Base-by-base conservation (phyloP, 345 rosid species). In the Mallotus nudiflorus region DNA sequence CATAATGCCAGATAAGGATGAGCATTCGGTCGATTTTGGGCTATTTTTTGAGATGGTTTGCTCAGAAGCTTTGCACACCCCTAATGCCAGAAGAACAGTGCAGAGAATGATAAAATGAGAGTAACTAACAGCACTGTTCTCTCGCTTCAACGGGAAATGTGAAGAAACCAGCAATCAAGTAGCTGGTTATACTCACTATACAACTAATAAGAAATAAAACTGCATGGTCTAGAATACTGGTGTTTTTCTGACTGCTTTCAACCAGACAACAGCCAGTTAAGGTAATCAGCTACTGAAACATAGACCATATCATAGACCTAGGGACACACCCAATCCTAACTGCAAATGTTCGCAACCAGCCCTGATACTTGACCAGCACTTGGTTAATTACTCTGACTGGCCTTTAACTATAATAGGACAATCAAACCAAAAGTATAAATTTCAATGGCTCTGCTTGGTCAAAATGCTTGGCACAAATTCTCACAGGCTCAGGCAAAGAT, bases 41-140 rank as follows among this genome's bases (percentile, higher is more conserved):
- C n/a, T n/a, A n/a, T n/a, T n/a, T n/a, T n/a, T n/a, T n/a, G n/a
- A n/a, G n/a, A n/a, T n/a, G n/a, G n/a, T n/a, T n/a, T n/a, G n/a
- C n/a, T n/a, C n/a, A n/a, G n/a, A n/a, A n/a, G n/a, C n/a, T n/a
- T n/a, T n/a, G n/a, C n/a, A n/a, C n/a, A n/a, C n/a, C n/a, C n/a
- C n/a, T n/a, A n/a, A n/a, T n/a, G n/a, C n/a, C n/a, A n/a, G n/a
- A n/a, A n/a, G n/a, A n/a, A n/a, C n/a, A 42, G 42, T 18, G 11
- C 10, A 40, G 42, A 58, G 56, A 48, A 68, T 39, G 42, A 24
- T 62, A 50, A 29, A 5, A 8, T 37, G 53, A 46, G 51, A 69
- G 52, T 27, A 68, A 49, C 18, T 24, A 64, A 18, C 22, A 48
- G n/a, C n/a, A 65, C 18, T 25, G 24, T 10, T 64, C 67, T 64